Evolutionary conservation across 495 filamentous ascomycete species (phyloP), one percentile per base, ranked within the genome.

Genomic region (Monascus purpureus): DNA sequence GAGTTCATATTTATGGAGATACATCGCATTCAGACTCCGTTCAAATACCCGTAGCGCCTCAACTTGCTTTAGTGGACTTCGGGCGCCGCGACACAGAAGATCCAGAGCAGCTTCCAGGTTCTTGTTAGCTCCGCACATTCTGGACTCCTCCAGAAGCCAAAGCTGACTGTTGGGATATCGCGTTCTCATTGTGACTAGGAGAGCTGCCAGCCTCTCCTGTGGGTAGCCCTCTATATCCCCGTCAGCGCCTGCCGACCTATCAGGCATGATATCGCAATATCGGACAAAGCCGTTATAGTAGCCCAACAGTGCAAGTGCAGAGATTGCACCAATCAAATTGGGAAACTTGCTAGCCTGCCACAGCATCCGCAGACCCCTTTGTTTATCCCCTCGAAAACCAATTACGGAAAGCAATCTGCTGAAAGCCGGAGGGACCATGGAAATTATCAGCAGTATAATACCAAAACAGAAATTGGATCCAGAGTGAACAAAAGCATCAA

Each of bases 241-340:
- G 25, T 73, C 64, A 8, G 61, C 55, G 6, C 68, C 70, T 5
- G 68, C 56, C 3, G 48, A 48, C 13, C 50, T 43, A 30, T 69
- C 61, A 1, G 82, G 78, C 22, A 92, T 67, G 42, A 97, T 93
- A 46, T 97, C 90, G 37, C 80, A 82, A 43, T 85, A 81, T 5
- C 80, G 78, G 15, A 85, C 64, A 35, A 93, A 68, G 27, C 75
- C 81, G 43, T 95, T 90, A 55, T 93, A 93, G 46, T 82, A 96
- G 11, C 75, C 75, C 2, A 96, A 65, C 5, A 93, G 59, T 22
- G 80, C 69, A 17, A 96, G 59, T 0, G 78, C 84, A 3, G 87
- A 80, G 50, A 95, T 78, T 17, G 83, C 87, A 17, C 90, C 90
- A 45, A 94, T 86, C 50, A 96, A 69, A 45, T 93, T 94, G 40